Percentiles rank a stretch among this genome's conserved stretches.
Conservation (phyloP, 768 basidiomycete genomes). For the Galerina sulciceps region DNA sequence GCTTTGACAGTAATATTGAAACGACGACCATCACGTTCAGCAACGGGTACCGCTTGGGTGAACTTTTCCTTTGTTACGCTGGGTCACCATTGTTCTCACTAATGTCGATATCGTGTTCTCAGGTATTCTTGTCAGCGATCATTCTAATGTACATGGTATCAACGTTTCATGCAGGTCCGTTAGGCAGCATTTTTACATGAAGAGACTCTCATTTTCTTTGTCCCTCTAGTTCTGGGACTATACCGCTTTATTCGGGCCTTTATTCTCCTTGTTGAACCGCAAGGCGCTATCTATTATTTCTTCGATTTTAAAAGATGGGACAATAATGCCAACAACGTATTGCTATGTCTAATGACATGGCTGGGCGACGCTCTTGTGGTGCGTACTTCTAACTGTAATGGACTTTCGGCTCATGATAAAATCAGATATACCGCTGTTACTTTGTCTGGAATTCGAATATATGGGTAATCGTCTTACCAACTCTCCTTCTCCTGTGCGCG, state of each 20-base stretch:
- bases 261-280: conserved; percentile 19
- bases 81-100: background rate
- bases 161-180: background rate
- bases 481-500: conserved; percentile 23
- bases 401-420: background rate
- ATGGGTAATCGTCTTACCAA: conserved; percentile 24
- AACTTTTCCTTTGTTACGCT: background rate
- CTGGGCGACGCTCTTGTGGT: conserved; percentile 30
- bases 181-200: background rate
- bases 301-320: conserved; percentile 29
- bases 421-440: conserved; percentile 33
- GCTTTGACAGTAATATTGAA: conserved; percentile 3
- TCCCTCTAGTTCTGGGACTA: conserved; percentile 2
- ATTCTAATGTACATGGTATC: conserved; percentile 1
- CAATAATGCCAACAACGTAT: conserved; percentile 22
- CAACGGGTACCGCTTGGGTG: background rate
- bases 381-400: background rate
- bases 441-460: conserved; percentile 29
- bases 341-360: conserved; percentile 30
- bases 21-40: background rate
- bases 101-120: background rate
- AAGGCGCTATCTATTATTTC: conserved; percentile 22
- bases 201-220: background rate
- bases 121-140: background rate
- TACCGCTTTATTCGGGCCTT: conserved; percentile 28